Conservation (phyloP, 2,329 filamentous ascomycete species). For the Ceratocystis eucalypticola region DNA sequence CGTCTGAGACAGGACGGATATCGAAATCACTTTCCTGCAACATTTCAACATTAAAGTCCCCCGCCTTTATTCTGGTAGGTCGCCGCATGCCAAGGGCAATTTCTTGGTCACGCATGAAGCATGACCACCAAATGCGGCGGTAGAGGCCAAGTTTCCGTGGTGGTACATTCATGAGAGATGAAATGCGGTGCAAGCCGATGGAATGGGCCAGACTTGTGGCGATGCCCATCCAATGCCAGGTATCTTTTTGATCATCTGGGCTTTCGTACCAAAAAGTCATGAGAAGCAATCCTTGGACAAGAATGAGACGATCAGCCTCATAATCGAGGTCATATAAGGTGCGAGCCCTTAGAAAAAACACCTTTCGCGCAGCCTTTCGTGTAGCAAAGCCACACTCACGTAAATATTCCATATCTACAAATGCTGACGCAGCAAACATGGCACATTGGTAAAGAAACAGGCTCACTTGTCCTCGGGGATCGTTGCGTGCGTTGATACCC, state of each 20-base stretch:
- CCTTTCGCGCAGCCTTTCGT: constrained; percentile 69
- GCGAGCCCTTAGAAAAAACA: constrained; percentile 79
- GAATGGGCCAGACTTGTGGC: constrained; percentile 87
- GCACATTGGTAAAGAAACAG: constrained; percentile 83
- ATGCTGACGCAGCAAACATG: constrained; percentile 86
- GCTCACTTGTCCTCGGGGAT: constrained; percentile 58
- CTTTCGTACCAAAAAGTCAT: constrained; percentile 99
- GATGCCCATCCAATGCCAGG: constrained; percentile 98
- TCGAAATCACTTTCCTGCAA: constrained; percentile 76
- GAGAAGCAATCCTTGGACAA: constrained; percentile 76
- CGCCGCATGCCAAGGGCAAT: constrained; percentile 89
- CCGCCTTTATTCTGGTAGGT: constrained; percentile 81
- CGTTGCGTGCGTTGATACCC: constrained; percentile 52
- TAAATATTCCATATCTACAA: constrained; percentile 67
- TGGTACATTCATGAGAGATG: constrained; percentile 61
- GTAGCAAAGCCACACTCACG: constrained; percentile 62
- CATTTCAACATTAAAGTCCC: constrained; percentile 91
- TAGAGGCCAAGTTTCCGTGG: constrained; percentile 63
- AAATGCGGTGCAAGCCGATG: constrained; percentile 82
- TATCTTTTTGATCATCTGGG: constrained; percentile 92
- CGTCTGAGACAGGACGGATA: constrained; percentile 51
- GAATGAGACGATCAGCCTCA: constrained; percentile 73
- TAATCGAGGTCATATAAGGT: constrained; percentile 94
- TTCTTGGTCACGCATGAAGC: constrained; percentile 85
- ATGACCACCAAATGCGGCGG: constrained; percentile 97